Conservation (phyloP, 176 grass and related monocot genomes). For the Phyllostachys edulis region DNA sequence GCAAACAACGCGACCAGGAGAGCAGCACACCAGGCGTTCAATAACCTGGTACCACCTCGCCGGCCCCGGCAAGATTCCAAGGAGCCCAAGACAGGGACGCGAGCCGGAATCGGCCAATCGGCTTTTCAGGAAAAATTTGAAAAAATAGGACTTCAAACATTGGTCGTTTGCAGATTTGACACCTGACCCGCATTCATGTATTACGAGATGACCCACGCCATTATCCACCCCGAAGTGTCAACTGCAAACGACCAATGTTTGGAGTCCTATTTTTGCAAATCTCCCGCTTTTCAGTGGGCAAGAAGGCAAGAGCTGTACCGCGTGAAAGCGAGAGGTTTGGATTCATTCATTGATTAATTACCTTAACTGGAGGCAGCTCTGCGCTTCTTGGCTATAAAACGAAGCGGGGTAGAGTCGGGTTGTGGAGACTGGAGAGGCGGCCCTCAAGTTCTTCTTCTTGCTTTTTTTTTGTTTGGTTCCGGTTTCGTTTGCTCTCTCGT, state of each 20-base stretch:
- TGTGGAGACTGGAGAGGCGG: constrained; percentile 9
- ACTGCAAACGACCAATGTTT: too few species aligned
- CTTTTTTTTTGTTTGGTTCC: not conserved
- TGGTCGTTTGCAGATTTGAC: too few species aligned
- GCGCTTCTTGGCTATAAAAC: constrained; percentile 36
- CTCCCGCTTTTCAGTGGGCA: too few species aligned
- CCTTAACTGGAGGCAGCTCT: constrained; percentile 30
- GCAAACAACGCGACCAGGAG: not conserved
- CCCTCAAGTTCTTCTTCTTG: constrained; percentile 15
- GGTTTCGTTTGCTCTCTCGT: not conserved
- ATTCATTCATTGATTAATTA: not conserved
- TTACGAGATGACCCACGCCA: too few species aligned
- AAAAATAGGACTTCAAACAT: too few species aligned
- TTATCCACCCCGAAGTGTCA: too few species aligned
- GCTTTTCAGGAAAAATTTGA: too few species aligned
- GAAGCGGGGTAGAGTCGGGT: not conserved
- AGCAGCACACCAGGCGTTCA: not conserved
- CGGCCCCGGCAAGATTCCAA: constrained; percentile 25
- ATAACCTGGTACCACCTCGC: constrained; percentile 20
- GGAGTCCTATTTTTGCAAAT: too few species aligned
- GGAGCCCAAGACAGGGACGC: constrained; percentile 4
- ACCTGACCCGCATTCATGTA: too few species aligned
- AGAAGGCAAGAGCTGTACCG: not conserved
- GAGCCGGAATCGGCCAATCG: not conserved
- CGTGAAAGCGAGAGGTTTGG: constrained; percentile 26